Base-by-base conservation (phyloP, 108 stramenopile species). In the Stephanodiscus minutulus region DNA sequence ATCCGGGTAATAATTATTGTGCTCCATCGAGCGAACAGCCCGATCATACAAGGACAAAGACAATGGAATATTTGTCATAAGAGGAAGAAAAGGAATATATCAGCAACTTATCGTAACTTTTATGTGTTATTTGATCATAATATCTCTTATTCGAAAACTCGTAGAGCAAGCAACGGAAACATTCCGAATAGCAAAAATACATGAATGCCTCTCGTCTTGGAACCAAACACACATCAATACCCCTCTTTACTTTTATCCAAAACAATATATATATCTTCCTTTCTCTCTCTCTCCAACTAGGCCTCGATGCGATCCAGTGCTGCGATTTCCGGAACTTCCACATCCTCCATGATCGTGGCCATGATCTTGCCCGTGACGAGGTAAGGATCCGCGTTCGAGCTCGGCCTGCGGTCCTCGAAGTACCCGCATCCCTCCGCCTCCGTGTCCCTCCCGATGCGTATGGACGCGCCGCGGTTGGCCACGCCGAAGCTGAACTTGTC, bases 301-400 rank as follows among this genome's bases (percentile, higher is more conserved):
- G 86, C 90, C 63, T 74, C 77, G 36, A 63, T 71, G 61, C 83
- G 86, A 74, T 91, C 74, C 50, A 88, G 63, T 18, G 88, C 85
- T 20, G 67, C 48, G 61, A 93, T 82, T 49, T 85, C 90, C 18
- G 90, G 87, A 17, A 77, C 93, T 22, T 91, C 87, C 20, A 81
- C 75, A 49, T 81, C 80, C 91, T 79, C 89, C 92, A 92, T 96
- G 77, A 92, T 94, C 56, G 98, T 98, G 56, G 85, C 70, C 93
- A 98, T 93, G 77, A 99, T 94, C 85, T 94, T 97, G 71, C 94
- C 95, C 21, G 93, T 97, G 22, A 98, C 98, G 44, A 98, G 73
- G 85, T 99, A 99, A 33, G 98, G 98, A 84, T 99, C 98, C 73
- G 87, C 85, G 85, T 99, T 99, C 72, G 97, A 98, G 28, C 95